A percentile compares a stretch with the other conserved stretches of the same genome.
Conservation (phyloP, 805 yeast genomes). For the Grigorovia transvaalensis region DNA sequence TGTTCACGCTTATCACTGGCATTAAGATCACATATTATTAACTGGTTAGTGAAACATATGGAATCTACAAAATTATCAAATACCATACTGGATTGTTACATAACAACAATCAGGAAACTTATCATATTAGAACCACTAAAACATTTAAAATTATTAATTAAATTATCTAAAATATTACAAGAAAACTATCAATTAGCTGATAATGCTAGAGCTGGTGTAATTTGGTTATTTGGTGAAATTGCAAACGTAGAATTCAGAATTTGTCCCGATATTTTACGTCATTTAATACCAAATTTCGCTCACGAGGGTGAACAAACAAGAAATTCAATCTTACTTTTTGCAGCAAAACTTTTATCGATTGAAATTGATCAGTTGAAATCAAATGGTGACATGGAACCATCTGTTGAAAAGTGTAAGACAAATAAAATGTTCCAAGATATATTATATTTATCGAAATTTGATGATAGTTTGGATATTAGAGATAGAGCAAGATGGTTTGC, state of each 20-base stretch:
- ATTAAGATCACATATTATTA: slow-evolving; percentile 47
- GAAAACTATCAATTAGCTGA: slow-evolving; percentile 21
- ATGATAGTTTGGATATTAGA: slow-evolving; percentile 63
- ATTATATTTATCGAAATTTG: slow-evolving; percentile 60
- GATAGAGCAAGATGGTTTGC: slow-evolving; percentile 73
- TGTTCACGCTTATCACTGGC: slow-evolving; percentile 41
- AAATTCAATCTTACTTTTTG: slow-evolving; percentile 57
- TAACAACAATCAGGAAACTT: slow-evolving; percentile 62
- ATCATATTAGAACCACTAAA: slow-evolving; percentile 52
- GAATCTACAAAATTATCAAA: slow-evolving; percentile 17
- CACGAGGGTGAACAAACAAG: slow-evolving; percentile 50
- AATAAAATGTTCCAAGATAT: slow-evolving; percentile 49
- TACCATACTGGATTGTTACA: slow-evolving; percentile 46
- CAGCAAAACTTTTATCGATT: slow-evolving; percentile 60
- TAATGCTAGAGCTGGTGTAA: slow-evolving; percentile 66
- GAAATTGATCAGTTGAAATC: slow-evolving; percentile 32
- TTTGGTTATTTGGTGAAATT: slow-evolving; percentile 89
- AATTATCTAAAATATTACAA: slow-evolving; percentile 33
- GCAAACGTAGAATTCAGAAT: slow-evolving; percentile 36
- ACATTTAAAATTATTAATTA: slow-evolving; percentile 45
- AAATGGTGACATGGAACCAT: slow-evolving; percentile 5
- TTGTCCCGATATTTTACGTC: slow-evolving; percentile 70
- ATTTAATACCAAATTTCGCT: slow-evolving; percentile 42
- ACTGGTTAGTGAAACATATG: slow-evolving; percentile 52
- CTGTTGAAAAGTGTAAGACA: slow-evolving; percentile 5